Base-by-base conservation (phyloP, 1,139 yeast genomes). In the Lodderomyces pseudojiufengensis region DNA sequence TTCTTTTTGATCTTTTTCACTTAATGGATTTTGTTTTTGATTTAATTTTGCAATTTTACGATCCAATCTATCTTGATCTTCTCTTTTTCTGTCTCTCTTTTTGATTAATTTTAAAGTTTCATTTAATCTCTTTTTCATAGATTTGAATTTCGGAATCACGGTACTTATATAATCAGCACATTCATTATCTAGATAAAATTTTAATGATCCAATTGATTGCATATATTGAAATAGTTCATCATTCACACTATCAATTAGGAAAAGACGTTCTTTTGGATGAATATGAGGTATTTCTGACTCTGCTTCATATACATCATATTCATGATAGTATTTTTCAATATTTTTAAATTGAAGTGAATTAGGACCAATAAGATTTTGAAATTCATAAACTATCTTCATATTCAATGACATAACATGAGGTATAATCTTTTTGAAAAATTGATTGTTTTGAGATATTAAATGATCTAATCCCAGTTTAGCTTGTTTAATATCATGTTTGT, bases 391-490 rank as follows among this genome's bases (percentile, higher is more conserved):
- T n/a, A 65, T 48, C 18, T 55, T 57, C 33, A 60, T 39, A 35
- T 66, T 62, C 9, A 55, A 47, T 20, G 65, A 59, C 44, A 75
- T 57, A 13, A 67, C 41, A 5, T 48, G 48, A 9, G 65, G 65
- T 65, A 76, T 63, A 41, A 63, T 58, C 6, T 43, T 42, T 21
- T 52, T 49, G 12, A 63, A 55, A 44, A 71, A 49, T 30, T 61
- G 54, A 34, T 56, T 55, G 27, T 63, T 55, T 42, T 72, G 74
- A n/a, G 50, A 36, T 10, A 51, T 48, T 13, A 73, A 43, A 41
- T 61, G 74, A 35, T 64, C 64, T 35, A 76, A 51, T 2, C 77
- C 80, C 28, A 64, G 63, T 20, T 66, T 48, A 1, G 75, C 56
- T 9, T 59, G 53, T 36, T 62, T 57, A 22, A 74, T 47, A 42